Percentiles rank a stretch among this genome's conserved stretches.
These are phyloP conservation scores for Fusarium sp. DNA, from an alignment of 2,329 filamentous ascomycete genomes.

Conservation along the genomic window DNA sequence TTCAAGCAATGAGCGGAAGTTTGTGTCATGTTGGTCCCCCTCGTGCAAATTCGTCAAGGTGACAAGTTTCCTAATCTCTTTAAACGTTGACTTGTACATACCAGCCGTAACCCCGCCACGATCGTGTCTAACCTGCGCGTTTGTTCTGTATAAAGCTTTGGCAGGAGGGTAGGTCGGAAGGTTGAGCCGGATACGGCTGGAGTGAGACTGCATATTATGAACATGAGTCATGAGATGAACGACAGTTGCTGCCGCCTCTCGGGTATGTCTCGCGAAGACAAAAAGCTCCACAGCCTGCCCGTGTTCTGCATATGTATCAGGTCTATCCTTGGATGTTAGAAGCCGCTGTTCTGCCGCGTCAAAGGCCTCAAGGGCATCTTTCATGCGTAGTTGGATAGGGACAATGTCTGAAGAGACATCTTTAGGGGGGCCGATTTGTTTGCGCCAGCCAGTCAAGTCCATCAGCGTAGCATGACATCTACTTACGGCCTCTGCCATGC, in stretches of 20 bases:
- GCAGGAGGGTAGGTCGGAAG: constrained; percentile 64
- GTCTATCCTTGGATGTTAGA: constrained; percentile 57
- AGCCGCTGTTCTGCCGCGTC: constrained; percentile 60
- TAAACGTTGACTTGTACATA: constrained; percentile 59
- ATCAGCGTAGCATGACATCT: constrained; percentile 65
- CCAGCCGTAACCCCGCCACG: constrained; percentile 67
- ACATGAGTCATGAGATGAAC: constrained; percentile 60
- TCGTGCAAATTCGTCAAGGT: constrained; percentile 56
- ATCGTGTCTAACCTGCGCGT: constrained; percentile 68
- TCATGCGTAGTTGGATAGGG: constrained; percentile 54
- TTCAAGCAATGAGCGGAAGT: constrained; percentile 39
- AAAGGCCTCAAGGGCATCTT: constrained; percentile 58
- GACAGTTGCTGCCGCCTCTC: constrained; percentile 62
- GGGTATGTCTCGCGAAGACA: constrained; percentile 65
- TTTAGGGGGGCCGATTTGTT: constrained; percentile 57
- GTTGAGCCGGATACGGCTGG: constrained; percentile 56
- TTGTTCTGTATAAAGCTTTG: constrained; percentile 65
- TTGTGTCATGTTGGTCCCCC: constrained; percentile 42
- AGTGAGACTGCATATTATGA: constrained; percentile 57
- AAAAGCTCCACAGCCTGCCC: constrained; percentile 64
- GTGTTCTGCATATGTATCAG: constrained; percentile 58
- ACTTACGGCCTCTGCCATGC: constrained; percentile 58
- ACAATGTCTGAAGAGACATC: constrained; percentile 57
- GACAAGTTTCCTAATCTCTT: constrained; percentile 56
- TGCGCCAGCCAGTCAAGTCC: constrained; percentile 63